Evolutionary conservation across 352 stramenopile species (phyloP).

Genomic region (Globisporangium iwayamae): DNA sequence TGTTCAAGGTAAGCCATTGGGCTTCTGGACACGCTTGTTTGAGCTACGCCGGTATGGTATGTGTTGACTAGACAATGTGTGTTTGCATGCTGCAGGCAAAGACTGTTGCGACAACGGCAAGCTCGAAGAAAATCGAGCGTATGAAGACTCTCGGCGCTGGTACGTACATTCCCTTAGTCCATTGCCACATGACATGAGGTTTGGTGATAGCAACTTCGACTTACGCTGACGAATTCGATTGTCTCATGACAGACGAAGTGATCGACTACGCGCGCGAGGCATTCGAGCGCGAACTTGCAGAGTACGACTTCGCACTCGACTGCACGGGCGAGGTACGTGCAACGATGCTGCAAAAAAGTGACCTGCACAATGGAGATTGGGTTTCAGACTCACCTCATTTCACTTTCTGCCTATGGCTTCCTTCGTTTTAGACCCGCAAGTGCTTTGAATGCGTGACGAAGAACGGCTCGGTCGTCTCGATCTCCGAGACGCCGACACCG

Average conservation of each 20-base stretch:
- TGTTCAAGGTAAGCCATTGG: conserved; percentile 54
- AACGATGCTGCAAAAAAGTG: neutral
- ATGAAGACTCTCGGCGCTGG: conserved; percentile 60
- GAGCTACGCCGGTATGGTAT: neutral
- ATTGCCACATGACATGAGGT: neutral
- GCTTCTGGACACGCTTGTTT: neutral
- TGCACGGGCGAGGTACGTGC: conserved; percentile 64
- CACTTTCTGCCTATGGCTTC: neutral
- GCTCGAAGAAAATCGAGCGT: conserved; percentile 54
- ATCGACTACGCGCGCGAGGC: conserved; percentile 63
- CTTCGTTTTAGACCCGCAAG: conserved; percentile 22
- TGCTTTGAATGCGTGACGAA: conserved; percentile 48
- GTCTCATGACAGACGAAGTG: conserved; percentile 38
- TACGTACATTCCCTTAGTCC: conserved; percentile 4
- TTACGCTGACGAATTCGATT: neutral
- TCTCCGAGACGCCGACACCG: conserved; percentile 34
- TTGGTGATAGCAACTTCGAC: too few relatives aligned
- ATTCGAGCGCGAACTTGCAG: conserved; percentile 62
- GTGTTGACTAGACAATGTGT: neutral
- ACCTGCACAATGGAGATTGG: neutral
- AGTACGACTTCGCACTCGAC: conserved; percentile 78
- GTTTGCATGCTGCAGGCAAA: conserved; percentile 27
- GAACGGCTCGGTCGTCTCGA: conserved; percentile 33
- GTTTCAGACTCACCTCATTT: neutral
- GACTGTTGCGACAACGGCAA: conserved; percentile 72